A percentile compares a stretch with the other conserved stretches of the same genome.
Conservation (phyloP, 2,329 filamentous ascomycete species). For the Xylariaceae sp. region DNA sequence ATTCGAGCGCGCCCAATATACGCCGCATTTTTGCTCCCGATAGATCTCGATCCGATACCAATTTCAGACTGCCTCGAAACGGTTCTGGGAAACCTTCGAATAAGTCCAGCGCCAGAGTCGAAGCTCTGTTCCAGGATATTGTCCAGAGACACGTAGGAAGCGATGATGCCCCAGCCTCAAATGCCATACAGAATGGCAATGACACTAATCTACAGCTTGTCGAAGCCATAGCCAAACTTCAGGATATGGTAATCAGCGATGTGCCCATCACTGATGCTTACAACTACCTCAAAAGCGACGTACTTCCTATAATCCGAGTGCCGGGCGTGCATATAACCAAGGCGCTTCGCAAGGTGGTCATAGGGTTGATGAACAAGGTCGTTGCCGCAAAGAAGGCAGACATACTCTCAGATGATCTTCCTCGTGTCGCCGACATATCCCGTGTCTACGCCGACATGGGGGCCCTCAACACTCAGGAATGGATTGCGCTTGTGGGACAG, state of each 20-base stretch:
- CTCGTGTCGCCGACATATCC: constrained; percentile 34
- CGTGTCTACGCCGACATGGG: constrained; percentile 31
- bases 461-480: constrained; percentile 28
- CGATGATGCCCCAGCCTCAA: constrained; percentile 4
- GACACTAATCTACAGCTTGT: constrained; percentile 16
- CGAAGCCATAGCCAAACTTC: constrained; percentile 19
- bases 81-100: not conserved
- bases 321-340: constrained; percentile 22
- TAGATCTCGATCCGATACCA: too few species aligned
- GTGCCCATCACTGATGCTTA: constrained; percentile 20
- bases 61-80: not conserved
- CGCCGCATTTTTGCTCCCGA: too few species aligned
- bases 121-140: constrained; percentile 25
- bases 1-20: too few species aligned
- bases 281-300: constrained; percentile 18
- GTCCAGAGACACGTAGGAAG: constrained; percentile 15
- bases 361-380: constrained; percentile 27
- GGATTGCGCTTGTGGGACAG: constrained; percentile 30
- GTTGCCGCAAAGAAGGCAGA: constrained; percentile 28
- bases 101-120: constrained; percentile 12
- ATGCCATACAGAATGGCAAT: not conserved
- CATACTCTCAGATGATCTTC: constrained; percentile 27
- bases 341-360: constrained; percentile 26
- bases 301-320: constrained; percentile 26
- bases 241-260: constrained; percentile 29